Conservation (phyloP, 768 basidiomycete genomes). For the Termitomyces sp. region DNA sequence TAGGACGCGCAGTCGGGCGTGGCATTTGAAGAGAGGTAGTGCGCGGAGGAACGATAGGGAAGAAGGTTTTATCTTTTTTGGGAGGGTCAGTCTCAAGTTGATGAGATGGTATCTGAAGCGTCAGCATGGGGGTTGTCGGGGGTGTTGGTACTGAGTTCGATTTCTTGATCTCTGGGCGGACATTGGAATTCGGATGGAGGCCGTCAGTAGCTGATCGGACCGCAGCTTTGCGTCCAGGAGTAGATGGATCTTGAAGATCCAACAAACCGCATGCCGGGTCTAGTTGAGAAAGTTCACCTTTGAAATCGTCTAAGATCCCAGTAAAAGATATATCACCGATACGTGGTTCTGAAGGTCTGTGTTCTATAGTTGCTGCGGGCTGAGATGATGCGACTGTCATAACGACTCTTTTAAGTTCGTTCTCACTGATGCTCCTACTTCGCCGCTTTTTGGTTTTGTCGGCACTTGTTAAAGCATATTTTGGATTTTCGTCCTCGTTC, state of each 20-base stretch:
- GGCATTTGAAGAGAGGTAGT: constrained; percentile 41
- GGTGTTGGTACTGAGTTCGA: constrained; percentile 9
- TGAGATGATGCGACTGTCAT: constrained; percentile 27
- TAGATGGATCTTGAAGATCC: constrained; percentile 63
- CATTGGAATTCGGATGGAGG: constrained; percentile 17
- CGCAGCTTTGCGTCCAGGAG: constrained; percentile 40
- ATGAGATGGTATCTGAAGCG: constrained; percentile 22
- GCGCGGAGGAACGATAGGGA: constrained; percentile 43
- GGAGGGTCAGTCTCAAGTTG: constrained; percentile 17
- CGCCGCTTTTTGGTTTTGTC: constrained; percentile 43
- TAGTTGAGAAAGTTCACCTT: constrained; percentile 63
- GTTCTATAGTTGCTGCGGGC: constrained; percentile 26
- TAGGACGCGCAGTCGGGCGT: constrained; percentile 20
- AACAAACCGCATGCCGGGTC: constrained; percentile 50
- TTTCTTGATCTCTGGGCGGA: constrained; percentile 18
- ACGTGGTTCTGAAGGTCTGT: constrained; percentile 10
- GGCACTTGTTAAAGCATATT: constrained; percentile 13
- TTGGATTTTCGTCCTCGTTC: constrained; percentile 22
- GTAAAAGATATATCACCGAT: constrained; percentile 40
- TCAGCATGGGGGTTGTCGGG: constrained; percentile 22
- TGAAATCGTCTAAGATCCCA: constrained; percentile 68
- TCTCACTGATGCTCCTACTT: constrained; percentile 70
- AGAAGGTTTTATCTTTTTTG: constrained; percentile 14
- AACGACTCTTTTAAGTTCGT: constrained; percentile 45
- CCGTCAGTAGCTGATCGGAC: constrained; percentile 31